These are phyloP conservation scores for Leptographium wingfieldii DNA, from an alignment of 2,329 filamentous ascomycete species.

Conservation along the genomic window DNA sequence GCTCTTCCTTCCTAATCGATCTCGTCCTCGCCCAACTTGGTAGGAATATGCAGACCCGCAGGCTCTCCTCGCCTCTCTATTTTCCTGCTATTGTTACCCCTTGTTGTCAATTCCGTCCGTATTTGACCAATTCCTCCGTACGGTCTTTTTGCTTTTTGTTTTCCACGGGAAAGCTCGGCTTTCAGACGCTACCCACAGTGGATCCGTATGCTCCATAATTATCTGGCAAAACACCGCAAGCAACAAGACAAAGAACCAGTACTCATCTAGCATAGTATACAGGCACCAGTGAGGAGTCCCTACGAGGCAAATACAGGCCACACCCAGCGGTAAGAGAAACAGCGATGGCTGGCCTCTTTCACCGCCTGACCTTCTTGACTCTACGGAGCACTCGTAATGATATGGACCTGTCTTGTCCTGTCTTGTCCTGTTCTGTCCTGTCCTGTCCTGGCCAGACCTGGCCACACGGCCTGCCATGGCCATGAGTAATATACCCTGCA, in stretches of 20 bases:
- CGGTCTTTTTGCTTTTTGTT: neutral
- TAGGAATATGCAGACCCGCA: slow-evolving; percentile 1
- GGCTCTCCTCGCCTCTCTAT: neutral
- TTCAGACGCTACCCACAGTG: slow-evolving; percentile 6
- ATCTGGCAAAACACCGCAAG: slow-evolving; percentile 7
- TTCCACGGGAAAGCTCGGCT: slow-evolving; percentile 10
- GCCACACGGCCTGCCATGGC: neutral
- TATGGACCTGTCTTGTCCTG: too few relatives aligned
- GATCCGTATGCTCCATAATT: slow-evolving; percentile 6
- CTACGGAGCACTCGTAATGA: too few relatives aligned
- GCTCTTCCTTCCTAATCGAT: neutral
- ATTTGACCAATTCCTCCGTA: neutral
- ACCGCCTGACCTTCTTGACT: neutral
- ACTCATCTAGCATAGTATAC: neutral
- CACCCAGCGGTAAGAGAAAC: neutral
- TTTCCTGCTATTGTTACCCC: slow-evolving; percentile 1
- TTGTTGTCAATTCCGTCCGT: neutral
- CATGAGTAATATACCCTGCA: neutral
- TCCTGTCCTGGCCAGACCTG: neutral
- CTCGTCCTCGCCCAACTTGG: neutral
- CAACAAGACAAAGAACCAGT: neutral
- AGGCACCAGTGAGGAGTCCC: neutral
- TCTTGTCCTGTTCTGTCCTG: neutral
- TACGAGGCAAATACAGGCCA: neutral
- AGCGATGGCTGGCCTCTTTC: neutral